A percentile compares a stretch with the other conserved stretches of the same genome.
phyloP scores from a whole-genome alignment of 441 rosid species.

The Rhodomyrtus psidioides region DNA sequence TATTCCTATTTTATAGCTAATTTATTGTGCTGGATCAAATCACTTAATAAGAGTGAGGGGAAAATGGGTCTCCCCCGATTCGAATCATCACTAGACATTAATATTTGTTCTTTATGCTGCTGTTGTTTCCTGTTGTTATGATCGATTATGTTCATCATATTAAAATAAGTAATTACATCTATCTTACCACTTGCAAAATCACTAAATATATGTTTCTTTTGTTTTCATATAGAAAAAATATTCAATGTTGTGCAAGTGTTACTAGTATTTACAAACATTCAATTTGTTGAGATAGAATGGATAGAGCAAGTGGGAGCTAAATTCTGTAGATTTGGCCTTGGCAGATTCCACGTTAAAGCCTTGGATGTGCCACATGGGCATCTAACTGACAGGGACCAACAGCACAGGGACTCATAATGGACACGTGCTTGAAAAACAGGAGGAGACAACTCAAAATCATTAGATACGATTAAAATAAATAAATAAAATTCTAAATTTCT shows the following conservation, averaged over 20 bases:
- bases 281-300: not conserved
- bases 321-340: not conserved
- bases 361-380: not conserved
- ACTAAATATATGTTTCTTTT: not conserved
- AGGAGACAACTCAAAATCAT: not conserved
- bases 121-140: not conserved
- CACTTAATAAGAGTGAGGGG: not conserved
- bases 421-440: not conserved
- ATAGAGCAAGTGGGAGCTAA: not conserved
- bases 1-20: not conserved
- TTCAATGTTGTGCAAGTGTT: not conserved
- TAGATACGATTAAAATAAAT: not conserved
- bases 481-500: not conserved
- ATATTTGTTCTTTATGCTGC: not conserved
- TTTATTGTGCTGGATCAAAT: not conserved
- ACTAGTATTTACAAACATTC: not conserved
- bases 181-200: not conserved
- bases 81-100: not conserved
- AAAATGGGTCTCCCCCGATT: not conserved
- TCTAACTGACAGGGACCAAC: not conserved
- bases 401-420: not conserved
- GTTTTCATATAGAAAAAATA: not conserved
- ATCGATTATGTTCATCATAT: not conserved
- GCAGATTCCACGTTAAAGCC: not conserved
- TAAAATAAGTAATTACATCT: not conserved